Conservation (phyloP, 2,329 filamentous ascomycete genomes). For the Talaromyces funiculosus region DNA sequence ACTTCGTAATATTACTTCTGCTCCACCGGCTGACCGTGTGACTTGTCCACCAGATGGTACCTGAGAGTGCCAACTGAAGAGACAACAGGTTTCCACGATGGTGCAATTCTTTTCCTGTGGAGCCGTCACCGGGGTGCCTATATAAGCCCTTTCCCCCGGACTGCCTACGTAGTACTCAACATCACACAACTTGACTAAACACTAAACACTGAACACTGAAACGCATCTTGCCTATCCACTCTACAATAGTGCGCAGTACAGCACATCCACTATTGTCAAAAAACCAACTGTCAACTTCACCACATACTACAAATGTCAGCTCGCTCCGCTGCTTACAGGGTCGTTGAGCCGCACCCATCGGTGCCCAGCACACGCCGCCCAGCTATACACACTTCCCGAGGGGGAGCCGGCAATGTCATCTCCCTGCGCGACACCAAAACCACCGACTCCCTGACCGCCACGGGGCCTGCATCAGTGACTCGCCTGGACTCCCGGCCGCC, state of each 20-base stretch:
- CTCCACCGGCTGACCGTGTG: not conserved
- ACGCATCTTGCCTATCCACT: not conserved
- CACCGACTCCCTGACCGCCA: conserved; percentile 41
- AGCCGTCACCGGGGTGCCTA: not conserved
- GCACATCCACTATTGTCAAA: not conserved
- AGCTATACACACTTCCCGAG: conserved; percentile 50
- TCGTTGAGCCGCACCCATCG: conserved; percentile 59
- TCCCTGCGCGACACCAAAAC: conserved; percentile 49
- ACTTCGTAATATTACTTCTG: not conserved
- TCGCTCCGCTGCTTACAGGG: conserved; percentile 42
- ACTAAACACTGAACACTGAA: not conserved
- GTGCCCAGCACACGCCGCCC: conserved; percentile 44
- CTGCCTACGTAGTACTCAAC: not conserved
- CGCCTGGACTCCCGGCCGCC: conserved; percentile 43
- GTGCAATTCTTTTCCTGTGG: conserved; percentile 8
- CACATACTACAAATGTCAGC: conserved; percentile 22
- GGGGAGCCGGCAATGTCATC: conserved; percentile 55
- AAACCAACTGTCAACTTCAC: not conserved
- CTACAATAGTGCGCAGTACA: not conserved
- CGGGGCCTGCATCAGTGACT: conserved; percentile 46
- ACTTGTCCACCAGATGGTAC: conserved; percentile 7
- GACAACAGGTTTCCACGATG: not conserved
- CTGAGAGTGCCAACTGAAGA: conserved; percentile 1
- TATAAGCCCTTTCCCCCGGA: conserved; percentile 7
- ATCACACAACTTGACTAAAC: not conserved